Conservation (phyloP, 306 rosid species). For the Prunus mume region DNA sequence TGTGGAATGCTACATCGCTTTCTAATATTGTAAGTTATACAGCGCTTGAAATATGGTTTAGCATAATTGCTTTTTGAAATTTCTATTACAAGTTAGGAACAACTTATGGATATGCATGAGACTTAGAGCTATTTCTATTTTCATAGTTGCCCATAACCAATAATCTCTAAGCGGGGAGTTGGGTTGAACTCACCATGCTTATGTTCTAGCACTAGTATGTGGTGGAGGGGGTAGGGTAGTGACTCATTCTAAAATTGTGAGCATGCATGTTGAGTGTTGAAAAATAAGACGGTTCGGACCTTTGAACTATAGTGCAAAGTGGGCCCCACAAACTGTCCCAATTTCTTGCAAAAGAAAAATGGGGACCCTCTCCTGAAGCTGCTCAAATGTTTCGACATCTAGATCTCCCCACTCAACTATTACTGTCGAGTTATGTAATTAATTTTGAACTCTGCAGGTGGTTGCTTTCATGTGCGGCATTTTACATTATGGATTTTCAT, state of each 20-base stretch:
- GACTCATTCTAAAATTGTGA: background rate
- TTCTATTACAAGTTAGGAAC: constrained; percentile 17
- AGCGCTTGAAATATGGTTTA: constrained; percentile 12
- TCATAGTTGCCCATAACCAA: background rate
- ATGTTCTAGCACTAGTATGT: background rate
- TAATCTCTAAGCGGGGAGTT: background rate
- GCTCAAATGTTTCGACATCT: background rate
- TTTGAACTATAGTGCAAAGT: too few species aligned
- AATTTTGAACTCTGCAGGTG: constrained; percentile 46
- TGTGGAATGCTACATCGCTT: constrained; percentile 94
- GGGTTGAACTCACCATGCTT: too few species aligned
- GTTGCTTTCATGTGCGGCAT: constrained; percentile 77
- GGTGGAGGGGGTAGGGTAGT: background rate
- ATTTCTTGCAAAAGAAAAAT: too few species aligned
- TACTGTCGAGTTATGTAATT: constrained; percentile 16
- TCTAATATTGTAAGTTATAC: constrained; percentile 78
- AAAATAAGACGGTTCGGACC: too few species aligned
- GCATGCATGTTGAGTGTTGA: too few species aligned
- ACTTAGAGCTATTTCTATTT: background rate
- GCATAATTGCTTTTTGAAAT: constrained; percentile 7
- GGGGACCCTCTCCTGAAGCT: background rate
- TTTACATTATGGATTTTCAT: constrained; percentile 57
- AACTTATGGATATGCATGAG: background rate
- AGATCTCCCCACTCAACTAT: constrained; percentile 15
- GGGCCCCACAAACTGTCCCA: too few species aligned